These are phyloP conservation scores for Xylariaceae sp. DNA, from an alignment of 2,329 filamentous ascomycete species.

Conservation along the genomic window DNA sequence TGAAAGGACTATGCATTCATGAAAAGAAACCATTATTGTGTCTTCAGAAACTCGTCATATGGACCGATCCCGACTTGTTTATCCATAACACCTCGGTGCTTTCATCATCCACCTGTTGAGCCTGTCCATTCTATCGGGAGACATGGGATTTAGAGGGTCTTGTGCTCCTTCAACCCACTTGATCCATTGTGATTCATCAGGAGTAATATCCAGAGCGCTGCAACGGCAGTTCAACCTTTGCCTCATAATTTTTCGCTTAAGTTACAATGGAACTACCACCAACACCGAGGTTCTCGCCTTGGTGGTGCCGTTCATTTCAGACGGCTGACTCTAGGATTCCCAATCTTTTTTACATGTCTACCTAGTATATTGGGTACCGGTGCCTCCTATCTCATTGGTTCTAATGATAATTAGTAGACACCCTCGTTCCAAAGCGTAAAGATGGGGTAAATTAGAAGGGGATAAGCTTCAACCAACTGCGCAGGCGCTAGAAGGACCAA, in stretches of 20 bases:
- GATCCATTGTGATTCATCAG: no score
- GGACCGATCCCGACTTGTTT: neutral
- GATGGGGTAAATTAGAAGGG: neutral
- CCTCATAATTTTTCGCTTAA: neutral
- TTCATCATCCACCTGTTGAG: neutral
- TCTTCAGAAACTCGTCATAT: neutral
- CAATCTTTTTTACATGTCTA: no score
- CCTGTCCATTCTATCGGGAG: neutral
- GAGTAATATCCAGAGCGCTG: constrained; percentile 6
- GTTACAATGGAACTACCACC: constrained; percentile 10
- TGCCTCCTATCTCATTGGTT: constrained; percentile 9
- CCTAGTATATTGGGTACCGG: neutral
- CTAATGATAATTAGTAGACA: no score
- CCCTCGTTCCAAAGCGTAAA: neutral
- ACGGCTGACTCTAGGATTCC: no score
- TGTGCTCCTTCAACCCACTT: neutral
- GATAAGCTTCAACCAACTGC: neutral
- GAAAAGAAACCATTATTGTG: constrained; percentile 19
- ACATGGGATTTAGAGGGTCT: neutral
- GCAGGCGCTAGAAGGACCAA: constrained; percentile 40
- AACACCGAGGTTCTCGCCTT: constrained; percentile 15
- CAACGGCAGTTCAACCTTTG: constrained; percentile 25
- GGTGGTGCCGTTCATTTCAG: constrained; percentile 13
- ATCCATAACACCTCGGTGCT: neutral
- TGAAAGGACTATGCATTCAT: constrained; percentile 5